Conservation (phyloP, 2,329 filamentous ascomycete genomes). For the Xylaria hypoxylon region DNA sequence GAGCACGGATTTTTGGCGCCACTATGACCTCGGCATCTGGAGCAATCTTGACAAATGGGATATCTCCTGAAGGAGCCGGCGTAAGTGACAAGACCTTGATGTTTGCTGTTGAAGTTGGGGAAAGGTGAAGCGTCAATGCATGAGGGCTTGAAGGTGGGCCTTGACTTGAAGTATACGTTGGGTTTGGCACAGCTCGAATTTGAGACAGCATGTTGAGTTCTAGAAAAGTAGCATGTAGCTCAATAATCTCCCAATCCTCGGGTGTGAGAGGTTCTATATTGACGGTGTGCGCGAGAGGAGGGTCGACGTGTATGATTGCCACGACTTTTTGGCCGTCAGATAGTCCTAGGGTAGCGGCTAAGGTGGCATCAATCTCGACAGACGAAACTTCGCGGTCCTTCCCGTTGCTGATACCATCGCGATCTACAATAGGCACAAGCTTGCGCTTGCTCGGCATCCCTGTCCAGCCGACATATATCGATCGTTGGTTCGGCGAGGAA, state of each 20-base stretch:
- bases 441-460: conserved; percentile 95
- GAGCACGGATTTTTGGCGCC: conserved; percentile 88
- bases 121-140: conserved; percentile 90
- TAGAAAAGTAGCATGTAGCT: conserved; percentile 94
- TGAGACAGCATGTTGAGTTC: conserved; percentile 94
- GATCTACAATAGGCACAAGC: conserved; percentile 76
- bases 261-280: conserved; percentile 96
- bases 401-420: conserved; percentile 76
- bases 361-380: conserved; percentile 88
- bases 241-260: conserved; percentile 99
- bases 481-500: conserved; percentile 67
- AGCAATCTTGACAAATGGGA: conserved; percentile 89
- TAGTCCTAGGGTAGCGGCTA: conserved; percentile 81
- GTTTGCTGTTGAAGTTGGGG: conserved; percentile 94
- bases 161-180: conserved; percentile 68
- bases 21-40: conserved; percentile 97
- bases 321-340: conserved; percentile 83
- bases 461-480: conserved; percentile 93
- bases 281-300: conserved; percentile 90
- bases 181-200: conserved; percentile 93
- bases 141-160: conserved; percentile 70
- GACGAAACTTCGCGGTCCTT: conserved; percentile 80
- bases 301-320: conserved; percentile 83
- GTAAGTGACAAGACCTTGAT: conserved; percentile 87
- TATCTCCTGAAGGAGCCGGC: conserved; percentile 74